Conservation (phyloP, 345 rosid genomes). For the Conringia planisiliqua region DNA sequence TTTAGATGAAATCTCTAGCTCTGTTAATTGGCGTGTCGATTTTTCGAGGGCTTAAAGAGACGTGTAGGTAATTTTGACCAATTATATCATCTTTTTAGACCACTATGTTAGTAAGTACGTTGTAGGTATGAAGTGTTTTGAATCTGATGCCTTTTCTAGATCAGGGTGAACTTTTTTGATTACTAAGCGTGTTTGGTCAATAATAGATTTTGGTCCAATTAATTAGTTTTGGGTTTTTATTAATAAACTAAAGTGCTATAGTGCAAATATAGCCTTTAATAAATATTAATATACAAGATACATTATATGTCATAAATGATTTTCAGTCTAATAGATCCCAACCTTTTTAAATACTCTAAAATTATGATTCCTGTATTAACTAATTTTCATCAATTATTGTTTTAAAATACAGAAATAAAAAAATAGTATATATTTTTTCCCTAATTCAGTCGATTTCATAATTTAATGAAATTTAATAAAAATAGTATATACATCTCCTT, state of each 20-base stretch:
- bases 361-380: not conserved
- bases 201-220: not conserved
- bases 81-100: not conserved
- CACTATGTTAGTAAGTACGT: not conserved
- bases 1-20: too few relatives aligned
- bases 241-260: not conserved
- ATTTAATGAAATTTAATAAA: not conserved
- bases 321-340: not conserved
- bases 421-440: not conserved
- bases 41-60: too few relatives aligned
- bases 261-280: not conserved
- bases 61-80: not conserved
- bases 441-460: not conserved
- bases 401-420: too few relatives aligned
- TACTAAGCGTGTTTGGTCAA: not conserved
- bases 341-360: not conserved
- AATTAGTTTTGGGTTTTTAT: not conserved
- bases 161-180: not conserved
- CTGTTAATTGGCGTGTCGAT: too few relatives aligned
- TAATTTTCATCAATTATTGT: not conserved
- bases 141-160: not conserved
- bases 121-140: not conserved
- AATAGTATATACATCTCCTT: not conserved
- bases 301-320: not conserved
- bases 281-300: not conserved